Evolutionary conservation across 805 yeast genomes (phyloP), one percentile per base, ranked within the genome.

Genomic region (Candida sanyiensis): DNA sequence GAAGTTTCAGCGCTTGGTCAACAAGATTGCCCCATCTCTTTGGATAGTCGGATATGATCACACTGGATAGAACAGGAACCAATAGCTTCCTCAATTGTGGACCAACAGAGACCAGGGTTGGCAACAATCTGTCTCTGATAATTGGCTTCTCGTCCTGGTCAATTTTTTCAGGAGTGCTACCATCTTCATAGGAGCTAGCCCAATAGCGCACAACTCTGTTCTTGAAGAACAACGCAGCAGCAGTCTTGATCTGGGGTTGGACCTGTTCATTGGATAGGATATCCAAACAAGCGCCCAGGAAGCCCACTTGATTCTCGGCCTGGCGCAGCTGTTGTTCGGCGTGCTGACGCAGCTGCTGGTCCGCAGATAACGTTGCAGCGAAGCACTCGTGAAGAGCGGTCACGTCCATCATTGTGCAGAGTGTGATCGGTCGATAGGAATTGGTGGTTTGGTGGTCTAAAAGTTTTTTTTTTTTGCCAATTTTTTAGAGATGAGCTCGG

Each of bases 211-310:
- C 64, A 17, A 87, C 69, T 40, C 78, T 70, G 59, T 90, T 89
- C 58, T 90, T 90, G 59, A 87, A 75, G 59, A 77, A 86, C 5
- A 90, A 79, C 0, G 93, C 88, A 2, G 94, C 82, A 10, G 94
- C 84, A 35, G 76, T 64, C 49, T 79, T 73, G 35, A 83, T 69
- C 18, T 68, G 73, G 2, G 62, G 59, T 6, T 75, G 65, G 12
- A 72, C 77, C 13, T 70, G 74, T 6, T 62, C 61, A 16, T 75
- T 72, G 13, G 72, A 57, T 15, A 87, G 69, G 37, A 88, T 80
- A 54, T 85, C 90, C 33, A 90, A 64, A 58, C 95, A 84, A 2
- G 90, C 89, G 5, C 83, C 83, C 28, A 86, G 63, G 54, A 89
- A 89, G 5, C 95, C 95, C 1, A 83, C 76, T 3, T 70, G 58